Conservation (phyloP, 345 rosid species). For the Populus deltoides region DNA sequence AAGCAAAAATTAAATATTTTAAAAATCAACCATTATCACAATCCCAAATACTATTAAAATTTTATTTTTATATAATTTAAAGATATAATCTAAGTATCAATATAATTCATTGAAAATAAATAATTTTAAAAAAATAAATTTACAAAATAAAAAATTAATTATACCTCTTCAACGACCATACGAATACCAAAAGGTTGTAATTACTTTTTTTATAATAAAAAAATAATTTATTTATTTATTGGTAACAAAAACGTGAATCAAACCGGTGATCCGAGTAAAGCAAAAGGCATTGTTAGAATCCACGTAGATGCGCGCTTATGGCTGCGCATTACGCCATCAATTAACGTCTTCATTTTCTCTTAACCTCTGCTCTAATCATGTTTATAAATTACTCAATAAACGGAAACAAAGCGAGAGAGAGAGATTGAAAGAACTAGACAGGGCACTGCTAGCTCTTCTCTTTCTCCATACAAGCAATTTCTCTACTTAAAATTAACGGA, state of each 20-base stretch:
- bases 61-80: too few relatives aligned
- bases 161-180: too few relatives aligned
- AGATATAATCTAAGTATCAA: too few relatives aligned
- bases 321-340: conserved; percentile 44
- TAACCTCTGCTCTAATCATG: background rate
- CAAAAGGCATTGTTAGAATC: conserved; percentile 39
- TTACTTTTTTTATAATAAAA: too few relatives aligned
- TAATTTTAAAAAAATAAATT: too few relatives aligned
- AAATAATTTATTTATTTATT: background rate
- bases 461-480: background rate
- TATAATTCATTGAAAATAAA: too few relatives aligned
- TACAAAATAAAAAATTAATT: too few relatives aligned
- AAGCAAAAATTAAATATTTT: fast-evolving
- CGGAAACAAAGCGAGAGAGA: background rate
- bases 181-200: too few relatives aligned
- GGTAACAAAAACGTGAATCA: background rate
- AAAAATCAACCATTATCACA: too few relatives aligned
- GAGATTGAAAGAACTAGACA: background rate
- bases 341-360: conserved; percentile 14
- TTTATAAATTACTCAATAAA: background rate
- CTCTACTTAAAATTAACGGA: background rate
- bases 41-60: too few relatives aligned
- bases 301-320: conserved; percentile 45
- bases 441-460: background rate
- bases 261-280: conserved; percentile 35